Conservation (phyloP, 2,329 filamentous ascomycete species). For the Alternaria ventricosa region DNA sequence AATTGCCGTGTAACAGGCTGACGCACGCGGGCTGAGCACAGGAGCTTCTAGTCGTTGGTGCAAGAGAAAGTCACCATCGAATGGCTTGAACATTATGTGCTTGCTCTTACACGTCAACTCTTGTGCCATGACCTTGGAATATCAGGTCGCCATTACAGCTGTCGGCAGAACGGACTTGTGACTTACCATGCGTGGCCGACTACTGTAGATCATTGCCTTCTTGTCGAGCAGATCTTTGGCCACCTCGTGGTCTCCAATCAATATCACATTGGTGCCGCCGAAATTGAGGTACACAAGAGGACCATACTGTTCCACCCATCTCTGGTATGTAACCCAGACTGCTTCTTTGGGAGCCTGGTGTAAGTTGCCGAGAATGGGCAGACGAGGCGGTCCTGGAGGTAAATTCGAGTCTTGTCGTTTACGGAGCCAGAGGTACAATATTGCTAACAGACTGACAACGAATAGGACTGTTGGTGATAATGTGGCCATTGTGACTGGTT, state of each 20-base stretch:
- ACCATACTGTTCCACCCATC: constrained; percentile 47
- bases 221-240: constrained; percentile 62
- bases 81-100: constrained; percentile 49
- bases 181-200: constrained; percentile 51
- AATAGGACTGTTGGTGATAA: not conserved
- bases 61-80: constrained; percentile 45
- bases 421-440: not conserved
- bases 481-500: not conserved
- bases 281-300: constrained; percentile 43
- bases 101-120: constrained; percentile 54
- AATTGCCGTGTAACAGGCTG: constrained; percentile 44
- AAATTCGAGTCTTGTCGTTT: not conserved
- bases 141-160: not conserved
- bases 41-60: constrained; percentile 51
- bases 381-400: constrained; percentile 37
- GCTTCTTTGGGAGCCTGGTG: constrained; percentile 35
- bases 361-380: constrained; percentile 44
- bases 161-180: not conserved
- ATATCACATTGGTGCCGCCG: constrained; percentile 40
- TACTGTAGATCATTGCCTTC: constrained; percentile 57
- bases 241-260: constrained; percentile 56
- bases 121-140: constrained; percentile 51
- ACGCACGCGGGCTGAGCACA: constrained; percentile 35
- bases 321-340: constrained; percentile 33
- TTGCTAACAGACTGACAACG: not conserved